phyloP scores from a whole-genome alignment of 1,139 yeast species.

The Nakaseomyces uthaithaninus region DNA sequence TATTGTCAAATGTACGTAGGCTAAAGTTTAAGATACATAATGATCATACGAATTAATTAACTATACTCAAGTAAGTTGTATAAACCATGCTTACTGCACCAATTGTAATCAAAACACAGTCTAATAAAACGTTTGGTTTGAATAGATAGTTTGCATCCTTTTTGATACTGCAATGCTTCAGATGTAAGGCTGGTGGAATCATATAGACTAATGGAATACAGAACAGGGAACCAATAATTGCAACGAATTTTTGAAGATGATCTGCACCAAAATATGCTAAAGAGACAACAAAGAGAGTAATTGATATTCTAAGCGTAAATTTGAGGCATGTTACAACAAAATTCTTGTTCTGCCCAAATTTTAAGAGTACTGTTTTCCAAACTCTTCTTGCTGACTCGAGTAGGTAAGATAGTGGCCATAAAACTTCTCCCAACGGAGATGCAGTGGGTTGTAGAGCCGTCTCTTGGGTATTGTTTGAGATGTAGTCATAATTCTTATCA shows the following conservation, averaged over 20 bases:
- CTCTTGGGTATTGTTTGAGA: neutral
- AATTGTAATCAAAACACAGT: constrained; percentile 42
- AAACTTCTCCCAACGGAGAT: neutral
- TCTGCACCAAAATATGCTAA: constrained; percentile 56
- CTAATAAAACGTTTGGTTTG: constrained; percentile 30
- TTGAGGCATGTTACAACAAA: constrained; percentile 58
- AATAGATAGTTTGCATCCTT: constrained; percentile 18
- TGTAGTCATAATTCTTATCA: neutral
- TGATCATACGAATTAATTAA: constrained; percentile 9
- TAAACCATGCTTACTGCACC: constrained; percentile 58
- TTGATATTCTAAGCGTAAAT: constrained; percentile 45
- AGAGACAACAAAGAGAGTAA: constrained; percentile 46
- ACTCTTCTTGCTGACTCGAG: too few species aligned
- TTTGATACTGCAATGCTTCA: constrained; percentile 33
- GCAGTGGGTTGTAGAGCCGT: neutral
- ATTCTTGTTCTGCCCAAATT: neutral
- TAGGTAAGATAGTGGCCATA: neutral
- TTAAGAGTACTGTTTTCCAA: neutral
- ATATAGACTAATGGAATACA: constrained; percentile 77
- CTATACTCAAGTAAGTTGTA: constrained; percentile 54
- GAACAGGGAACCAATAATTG: constrained; percentile 73
- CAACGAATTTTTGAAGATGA: constrained; percentile 61
- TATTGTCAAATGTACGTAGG: too few species aligned
- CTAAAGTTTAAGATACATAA: too few species aligned
- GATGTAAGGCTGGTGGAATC: constrained; percentile 71